phyloP scores from a whole-genome alignment of 306 rosid genomes.

The Medicago lupulina region DNA sequence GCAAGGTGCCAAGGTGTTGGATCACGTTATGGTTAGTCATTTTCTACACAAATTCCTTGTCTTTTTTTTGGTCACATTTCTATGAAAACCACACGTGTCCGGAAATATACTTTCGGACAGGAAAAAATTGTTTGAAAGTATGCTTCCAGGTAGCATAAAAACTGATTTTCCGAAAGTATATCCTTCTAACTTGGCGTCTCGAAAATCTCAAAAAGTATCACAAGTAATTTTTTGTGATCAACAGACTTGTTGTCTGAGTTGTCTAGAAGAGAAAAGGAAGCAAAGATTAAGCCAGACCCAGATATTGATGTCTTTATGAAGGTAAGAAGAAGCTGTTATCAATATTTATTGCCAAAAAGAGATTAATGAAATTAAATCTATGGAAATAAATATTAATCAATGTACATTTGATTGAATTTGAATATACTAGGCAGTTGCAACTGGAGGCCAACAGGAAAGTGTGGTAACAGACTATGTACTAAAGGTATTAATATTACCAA shows the following conservation, averaged over 20 bases:
- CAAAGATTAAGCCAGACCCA: constrained; percentile 70
- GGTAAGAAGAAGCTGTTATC: constrained; percentile 30
- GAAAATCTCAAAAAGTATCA: not conserved
- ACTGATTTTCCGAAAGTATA: not conserved
- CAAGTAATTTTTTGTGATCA: not conserved
- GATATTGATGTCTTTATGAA: constrained; percentile 84
- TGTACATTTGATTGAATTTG: not conserved
- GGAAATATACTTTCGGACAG: not conserved
- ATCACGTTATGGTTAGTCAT: constrained; percentile 36
- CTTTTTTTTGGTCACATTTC: not conserved
- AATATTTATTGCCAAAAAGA: not conserved
- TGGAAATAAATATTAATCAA: not conserved
- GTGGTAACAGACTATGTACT: constrained; percentile 67
- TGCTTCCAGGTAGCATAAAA: not conserved
- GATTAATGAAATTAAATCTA: not conserved
- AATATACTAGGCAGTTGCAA: constrained; percentile 25
- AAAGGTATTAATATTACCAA: constrained; percentile 48
- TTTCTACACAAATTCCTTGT: not conserved
- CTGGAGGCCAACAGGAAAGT: constrained; percentile 58
- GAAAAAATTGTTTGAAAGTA: no score
- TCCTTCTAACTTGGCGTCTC: no score
- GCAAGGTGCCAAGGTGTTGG: constrained; percentile 53
- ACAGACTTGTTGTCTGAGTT: constrained; percentile 57
- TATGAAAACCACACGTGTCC: not conserved
- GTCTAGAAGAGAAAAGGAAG: constrained; percentile 68